Base-by-base conservation (phyloP, 139 green algal species). In the Trebouxia sp. region DNA sequence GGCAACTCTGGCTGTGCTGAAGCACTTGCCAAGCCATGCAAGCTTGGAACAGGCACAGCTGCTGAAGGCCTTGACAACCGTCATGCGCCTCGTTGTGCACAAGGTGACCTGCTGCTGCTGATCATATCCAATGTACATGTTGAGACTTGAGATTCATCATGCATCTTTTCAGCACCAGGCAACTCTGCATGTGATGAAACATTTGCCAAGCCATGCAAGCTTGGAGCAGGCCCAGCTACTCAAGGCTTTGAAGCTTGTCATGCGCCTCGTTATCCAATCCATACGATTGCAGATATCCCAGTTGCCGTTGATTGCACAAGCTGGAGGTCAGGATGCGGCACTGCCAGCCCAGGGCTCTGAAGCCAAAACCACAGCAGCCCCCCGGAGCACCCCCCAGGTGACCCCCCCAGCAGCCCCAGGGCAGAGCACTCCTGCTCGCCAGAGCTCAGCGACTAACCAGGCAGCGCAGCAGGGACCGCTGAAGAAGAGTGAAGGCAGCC, bases 1-100 rank as follows among this genome's bases (percentile, higher is more conserved):
- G 30, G 91, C 86, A 9, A 79, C 97, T 39, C 72, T 98, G 69
- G 83, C 87, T 30, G 92, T 97, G 50, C 78, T 98, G 55, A 84
- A 86, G 5, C 65, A 45, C 22, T 79, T 98, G 48, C 95, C 94
- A 0, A 86, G 90, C 28, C 89, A 96, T 76, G 87, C 90, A 7
- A 82, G 75, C 5, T 53, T 77, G 26, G 84, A 97, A 79, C 82
- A 69, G n/a, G 56, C 56, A 47, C 53, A 75, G n/a, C 42, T 48
- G 56, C 37, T 65, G n/a, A 41, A 28, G 56, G 65, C 56, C 37
- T 41, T 76, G 38, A 75, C 39, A 24, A n/a, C 20, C 35, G 41
- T 51, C 41, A 51, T 77, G 69, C 69, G 55, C 26, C 42, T 77
- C 7, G 69, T 77, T 5, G 41, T 51, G n/a, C 42, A 26, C 32